Base-by-base conservation (phyloP, 306 rosid species). In the Cicer chorassanicum region DNA sequence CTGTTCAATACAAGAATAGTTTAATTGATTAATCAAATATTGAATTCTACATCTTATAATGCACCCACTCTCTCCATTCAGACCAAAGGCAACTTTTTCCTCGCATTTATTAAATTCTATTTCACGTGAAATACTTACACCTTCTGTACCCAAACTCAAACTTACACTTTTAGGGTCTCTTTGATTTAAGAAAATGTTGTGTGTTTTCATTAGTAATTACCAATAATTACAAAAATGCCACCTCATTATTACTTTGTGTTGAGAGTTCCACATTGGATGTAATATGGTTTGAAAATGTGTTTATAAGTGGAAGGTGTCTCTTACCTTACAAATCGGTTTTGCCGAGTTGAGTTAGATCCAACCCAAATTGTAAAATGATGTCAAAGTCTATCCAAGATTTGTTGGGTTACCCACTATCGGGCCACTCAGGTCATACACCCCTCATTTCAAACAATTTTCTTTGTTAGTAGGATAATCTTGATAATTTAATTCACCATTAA, bases 1-100 rank as follows among this genome's bases (percentile, higher is more conserved):
- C 55, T 83, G 81, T 70, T 73, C 56, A 51, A 65, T 54, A 12
- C 44, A 74, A 40, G 1, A 70, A 15, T 50, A 43, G 51, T 73
- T 68, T 49, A 45, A 42, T 38, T 24, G 7, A 42, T 68, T 53
- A 44, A 39, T 59, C 70, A 16, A 4, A 67, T 67, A 21, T 51
- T 76, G 40, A 46, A 39, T 68, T 55, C 79, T 38, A 29, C 49
- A 45, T 80, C 60, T 36, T 36, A 61, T 11, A 18, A 59, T 8
- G 11, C 19, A 61, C 49, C 14, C 42, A 24, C 76, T 14, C 78
- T 65, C 36, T 65, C 71, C 49, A 41, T 54, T 68, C 59, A 0
- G 40, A 45, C 14, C 36, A 64, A 21, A 63, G 43, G 54, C 19
- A 64, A 70, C 46, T 9, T 65, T 73, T 43, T 15, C 29, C 50